phyloP scores from a whole-genome alignment of 139 green algal genomes.

The Volvox reticuliferus region DNA sequence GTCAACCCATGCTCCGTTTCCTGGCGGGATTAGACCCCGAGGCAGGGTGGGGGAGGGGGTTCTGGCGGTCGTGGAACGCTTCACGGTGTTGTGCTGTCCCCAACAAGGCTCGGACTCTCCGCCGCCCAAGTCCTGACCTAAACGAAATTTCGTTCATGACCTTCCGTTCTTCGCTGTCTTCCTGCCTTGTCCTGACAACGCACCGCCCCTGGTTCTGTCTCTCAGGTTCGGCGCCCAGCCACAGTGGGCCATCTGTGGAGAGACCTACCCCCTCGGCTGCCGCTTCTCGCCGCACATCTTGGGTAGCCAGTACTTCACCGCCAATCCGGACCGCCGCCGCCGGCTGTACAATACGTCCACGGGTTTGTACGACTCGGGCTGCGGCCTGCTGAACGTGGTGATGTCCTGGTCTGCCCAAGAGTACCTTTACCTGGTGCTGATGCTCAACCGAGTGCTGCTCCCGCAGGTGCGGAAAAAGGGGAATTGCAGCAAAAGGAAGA shows the following conservation, averaged over 20 bases:
- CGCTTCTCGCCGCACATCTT: conserved; percentile 76
- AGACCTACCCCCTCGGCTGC: conserved; percentile 92
- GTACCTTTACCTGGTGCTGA: conserved; percentile 89
- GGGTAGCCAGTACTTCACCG: conserved; percentile 71
- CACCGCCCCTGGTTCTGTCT: background rate
- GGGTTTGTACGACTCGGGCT: conserved; percentile 58
- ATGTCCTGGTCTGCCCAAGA: conserved; percentile 86
- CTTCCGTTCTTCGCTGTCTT: too few species aligned
- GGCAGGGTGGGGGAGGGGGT: too few species aligned
- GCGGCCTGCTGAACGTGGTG: conserved; percentile 56
- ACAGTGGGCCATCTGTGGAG: conserved; percentile 88
- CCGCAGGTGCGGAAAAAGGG: conserved; percentile 51
- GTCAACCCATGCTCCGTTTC: too few species aligned
- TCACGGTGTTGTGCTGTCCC: too few species aligned
- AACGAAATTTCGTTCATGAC: too few species aligned
- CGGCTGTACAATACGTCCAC: conserved; percentile 76
- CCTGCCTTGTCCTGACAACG: too few species aligned
- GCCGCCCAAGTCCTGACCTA: too few species aligned
- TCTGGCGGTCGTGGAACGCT: too few species aligned
- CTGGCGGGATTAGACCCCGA: too few species aligned
- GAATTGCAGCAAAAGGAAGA: background rate
- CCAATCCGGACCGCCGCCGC: conserved; percentile 85
- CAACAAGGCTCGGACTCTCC: too few species aligned
- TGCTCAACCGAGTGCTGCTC: conserved; percentile 72
- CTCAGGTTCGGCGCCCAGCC: conserved; percentile 83